Base-by-base conservation (phyloP, 2,329 filamentous ascomycete species). In the Ascochyta pisi region DNA sequence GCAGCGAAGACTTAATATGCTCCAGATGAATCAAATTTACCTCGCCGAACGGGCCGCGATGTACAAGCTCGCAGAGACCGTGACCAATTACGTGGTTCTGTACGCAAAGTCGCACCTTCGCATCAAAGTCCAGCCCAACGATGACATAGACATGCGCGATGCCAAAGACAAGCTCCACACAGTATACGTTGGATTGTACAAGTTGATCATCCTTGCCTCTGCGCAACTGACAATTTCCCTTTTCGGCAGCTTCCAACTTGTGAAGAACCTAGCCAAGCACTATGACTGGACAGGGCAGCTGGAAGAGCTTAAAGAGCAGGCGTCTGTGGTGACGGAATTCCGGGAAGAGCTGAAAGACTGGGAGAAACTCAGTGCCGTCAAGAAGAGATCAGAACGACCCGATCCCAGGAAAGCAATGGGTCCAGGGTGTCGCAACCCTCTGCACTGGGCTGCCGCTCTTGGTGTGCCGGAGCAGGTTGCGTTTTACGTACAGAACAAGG, bases 241-340 rank as follows among this genome's bases (percentile, higher is more conserved):
- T 3, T 58, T 58, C 22, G 54, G 58, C 13, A 49, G 55, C 13
- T 61, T 47, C 38, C 54, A 64, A 13, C 60, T 50, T 34, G 3
- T 66, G 40, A 64, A 61, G 42, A 60, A 60, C 19, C 19, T 59
- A 1, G 49, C 49, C 16, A 66, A 58, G 29, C 46, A 56, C 40
- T 66, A 63, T 33, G 60, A 64, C 16, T 66, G 63, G 63, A 56
- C 37, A n/a, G 58, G 54, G 15, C 57, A 63, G 27, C 48, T 64
- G 2, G 46, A 60, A 37, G 52, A 60, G 0, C 48, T 66, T n/a
- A 41, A 57, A 15, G 49, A 57, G 22, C 48, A 56, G 15, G 34
- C 60, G 19, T 26, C 41, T 7, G 42, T 49, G 6, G 52, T 61
- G 33, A 42, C 29, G 9, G 38, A 54, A 9, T 61, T 53, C 33